Base-by-base conservation (phyloP, 257 asterid genomes). In the Plantago ovata region DNA sequence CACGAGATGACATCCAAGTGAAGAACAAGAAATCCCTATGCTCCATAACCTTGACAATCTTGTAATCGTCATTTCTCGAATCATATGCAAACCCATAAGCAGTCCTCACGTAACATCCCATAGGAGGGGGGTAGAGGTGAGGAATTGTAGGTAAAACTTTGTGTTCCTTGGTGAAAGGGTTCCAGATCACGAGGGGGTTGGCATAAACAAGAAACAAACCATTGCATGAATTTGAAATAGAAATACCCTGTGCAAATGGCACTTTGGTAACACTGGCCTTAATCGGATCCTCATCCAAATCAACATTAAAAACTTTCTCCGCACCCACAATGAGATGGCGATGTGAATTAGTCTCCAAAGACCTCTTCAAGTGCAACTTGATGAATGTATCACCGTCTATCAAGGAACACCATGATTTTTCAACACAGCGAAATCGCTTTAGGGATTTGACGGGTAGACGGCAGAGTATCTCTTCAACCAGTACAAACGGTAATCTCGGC, bases 391-490 rank as follows among this genome's bases (percentile, higher is more conserved):
- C 28, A 14, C 44, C 33, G 45, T 36, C 60, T 0, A 54, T 54
- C 8, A 36, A 3, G 15, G 8, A 33, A 4, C 28, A 7, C 60
- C 60, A 54, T 18, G 60, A 54, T 16, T 54, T 54, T 1, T 44
- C 60, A 9, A 54, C 44, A 7, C 60, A 36, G 0, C 45, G 60
- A 42, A 54, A 54, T 3, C 60, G 60, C 28, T 54, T 54, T 13
- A 54, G 60, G 15, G 60, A 7, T 14, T 54, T 54, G 14, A 54
- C 60, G 13, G 60, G 44, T 9, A 54, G 45, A 24, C 45, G 60
- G 3, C 60, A 38, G 45, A 54, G 60, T 33, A 36, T 54, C n/a
- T 36, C 45, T 54, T 54, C 45, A 2, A 36, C 18, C 13, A 54
- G 9, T 0, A 32, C 16, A 11, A 16, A 10, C 0, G 60, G 60